Conservation (phyloP, 768 basidiomycete genomes). For the Kwoniella mangroviensis region DNA sequence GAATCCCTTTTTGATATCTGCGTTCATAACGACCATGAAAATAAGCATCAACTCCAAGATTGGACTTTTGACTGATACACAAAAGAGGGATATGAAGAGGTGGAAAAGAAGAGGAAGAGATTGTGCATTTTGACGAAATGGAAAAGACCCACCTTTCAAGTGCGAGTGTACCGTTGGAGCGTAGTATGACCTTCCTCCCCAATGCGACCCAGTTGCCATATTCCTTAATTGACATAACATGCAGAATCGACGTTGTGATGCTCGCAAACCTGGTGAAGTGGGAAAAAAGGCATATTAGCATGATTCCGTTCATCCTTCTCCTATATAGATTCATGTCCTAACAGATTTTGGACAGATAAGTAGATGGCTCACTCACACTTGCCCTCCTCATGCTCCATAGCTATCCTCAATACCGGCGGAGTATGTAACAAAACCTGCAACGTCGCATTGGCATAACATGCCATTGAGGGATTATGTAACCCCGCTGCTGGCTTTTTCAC, state of each 20-base stretch:
- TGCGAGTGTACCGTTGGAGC: constrained; percentile 71
- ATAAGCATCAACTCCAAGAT: too few relatives aligned
- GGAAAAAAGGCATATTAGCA: neutral
- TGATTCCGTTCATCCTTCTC: neutral
- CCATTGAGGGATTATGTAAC: constrained; percentile 84
- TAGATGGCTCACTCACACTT: constrained; percentile 65
- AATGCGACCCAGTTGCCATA: constrained; percentile 64
- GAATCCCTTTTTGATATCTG: constrained; percentile 91
- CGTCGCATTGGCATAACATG: constrained; percentile 94
- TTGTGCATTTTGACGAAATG: neutral
- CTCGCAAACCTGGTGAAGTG: constrained; percentile 6
- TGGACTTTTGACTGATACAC: neutral
- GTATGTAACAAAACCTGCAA: constrained; percentile 93
- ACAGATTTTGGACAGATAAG: too few relatives aligned
- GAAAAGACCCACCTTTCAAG: constrained; percentile 66
- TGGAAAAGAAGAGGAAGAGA: neutral
- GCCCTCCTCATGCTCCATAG: constrained; percentile 36
- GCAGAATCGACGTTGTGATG: constrained; percentile 30
- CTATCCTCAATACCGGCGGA: constrained; percentile 66
- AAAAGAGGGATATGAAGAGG: too few relatives aligned
- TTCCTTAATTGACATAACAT: constrained; percentile 64
- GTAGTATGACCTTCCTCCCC: constrained; percentile 61
- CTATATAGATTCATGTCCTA: neutral
- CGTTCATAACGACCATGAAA: neutral
- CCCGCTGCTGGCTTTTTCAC: constrained; percentile 59